Percentiles rank a stretch among this genome's conserved stretches.
phyloP scores from a whole-genome alignment of 805 yeast genomes.

The Monosporozyma yasuniensis region DNA sequence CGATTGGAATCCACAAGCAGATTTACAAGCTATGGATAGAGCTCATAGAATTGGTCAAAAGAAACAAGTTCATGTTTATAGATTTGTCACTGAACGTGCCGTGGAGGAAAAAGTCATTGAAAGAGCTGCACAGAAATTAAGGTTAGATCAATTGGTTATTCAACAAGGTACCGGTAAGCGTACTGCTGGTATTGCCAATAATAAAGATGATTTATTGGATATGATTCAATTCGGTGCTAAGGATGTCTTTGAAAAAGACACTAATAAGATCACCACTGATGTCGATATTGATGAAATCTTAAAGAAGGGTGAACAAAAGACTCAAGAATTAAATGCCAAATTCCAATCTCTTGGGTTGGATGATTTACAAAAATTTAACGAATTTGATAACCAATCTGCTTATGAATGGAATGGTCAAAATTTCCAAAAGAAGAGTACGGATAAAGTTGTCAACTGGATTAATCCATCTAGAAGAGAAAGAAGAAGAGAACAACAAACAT shows the following conservation, averaged over 20 bases:
- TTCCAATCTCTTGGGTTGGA: constrained; percentile 83
- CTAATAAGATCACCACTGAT: constrained; percentile 27
- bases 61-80: constrained; percentile 83
- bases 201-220: constrained; percentile 58
- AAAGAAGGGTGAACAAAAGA: constrained; percentile 71
- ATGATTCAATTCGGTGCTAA: constrained; percentile 98
- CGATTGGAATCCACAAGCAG: constrained; percentile 98
- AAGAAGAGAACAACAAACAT: constrained; percentile 70
- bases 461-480: constrained; percentile 53
- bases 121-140: constrained; percentile 85
- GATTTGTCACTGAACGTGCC: constrained; percentile 91
- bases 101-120: constrained; percentile 93
- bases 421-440: constrained; percentile 33
- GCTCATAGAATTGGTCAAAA: constrained; percentile 97
- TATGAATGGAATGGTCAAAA: constrained; percentile 96
- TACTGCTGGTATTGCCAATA: constrained; percentile 31
- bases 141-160: constrained; percentile 87
- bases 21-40: constrained; percentile 95
- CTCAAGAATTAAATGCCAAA: constrained; percentile 68
- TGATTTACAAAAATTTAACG: constrained; percentile 82
- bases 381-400: constrained; percentile 65
- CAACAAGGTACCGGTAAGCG: constrained; percentile 68
- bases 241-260: constrained; percentile 58
- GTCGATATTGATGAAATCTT: constrained; percentile 81
- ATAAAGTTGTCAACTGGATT: constrained; percentile 47